Evolutionary conservation across 139 green algal genomes (phyloP), one percentile per base, ranked within the genome.

Genomic region (Pseudopediastrum boryanum): DNA sequence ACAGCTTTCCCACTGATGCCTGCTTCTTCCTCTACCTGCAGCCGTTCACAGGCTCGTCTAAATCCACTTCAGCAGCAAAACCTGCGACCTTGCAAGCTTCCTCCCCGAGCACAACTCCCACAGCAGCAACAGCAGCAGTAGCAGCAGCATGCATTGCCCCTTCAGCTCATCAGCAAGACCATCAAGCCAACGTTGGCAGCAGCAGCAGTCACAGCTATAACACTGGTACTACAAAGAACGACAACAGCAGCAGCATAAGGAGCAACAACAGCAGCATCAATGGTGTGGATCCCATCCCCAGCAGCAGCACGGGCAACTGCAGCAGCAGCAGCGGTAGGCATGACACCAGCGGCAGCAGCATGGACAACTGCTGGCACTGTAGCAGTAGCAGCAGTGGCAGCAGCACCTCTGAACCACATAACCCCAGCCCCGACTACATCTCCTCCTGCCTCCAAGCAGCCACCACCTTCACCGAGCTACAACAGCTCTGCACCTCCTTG

Each of bases 361-460:
- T 29, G 33, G 43, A 43, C 23, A 51, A 41, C 7, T 27, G 16
- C 54, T 29, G 13, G 27, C 33, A 13, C 59, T 4, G 0, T 31
- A 68, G 59, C 59, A 64, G 54, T 27, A 64, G 54, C 54, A 64
- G 35, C 39, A n/a, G 16, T 27, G 43, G 31, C 59, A 68, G 59
- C 59, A 68, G 59, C 59, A 23, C 59, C 59, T n/a, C n/a, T n/a
- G n/a, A 68, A 13, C 6, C 29, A 23, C 29, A 33, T 46, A 35
- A n/a, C n/a, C n/a, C 65, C 12, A 51, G 65, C 50, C 69, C 69
- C 13, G 50, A 27, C 25, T 21, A 46, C 13, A 36, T 77, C 1
- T 42, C 50, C 50, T 50, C 69, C 4, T 77, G 69, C 69, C 64
- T 77, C 48, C n/a, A 65, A 29, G 69, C 69, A 48, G 69, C 69